phyloP scores from a whole-genome alignment of 2,329 filamentous ascomycete species.

The Aspergillus cejpii region DNA sequence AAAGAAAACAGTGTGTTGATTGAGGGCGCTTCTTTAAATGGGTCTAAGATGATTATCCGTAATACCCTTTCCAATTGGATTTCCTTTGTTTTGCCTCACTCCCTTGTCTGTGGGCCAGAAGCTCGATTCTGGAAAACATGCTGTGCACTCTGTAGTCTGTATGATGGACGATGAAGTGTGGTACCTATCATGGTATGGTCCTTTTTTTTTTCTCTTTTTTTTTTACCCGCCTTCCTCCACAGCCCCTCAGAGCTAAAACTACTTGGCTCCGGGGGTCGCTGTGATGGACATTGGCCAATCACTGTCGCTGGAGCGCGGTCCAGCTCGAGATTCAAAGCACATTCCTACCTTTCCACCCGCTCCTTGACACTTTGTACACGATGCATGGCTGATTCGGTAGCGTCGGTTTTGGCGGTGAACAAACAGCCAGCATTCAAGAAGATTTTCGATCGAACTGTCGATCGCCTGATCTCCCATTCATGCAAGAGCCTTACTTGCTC shows the following conservation, averaged over 20 bases:
- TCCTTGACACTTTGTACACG: conserved; percentile 1
- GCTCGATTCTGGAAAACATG: conserved; percentile 20
- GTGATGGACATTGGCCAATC: background rate
- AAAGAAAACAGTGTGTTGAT: conserved; percentile 4
- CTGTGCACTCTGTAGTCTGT: conserved; percentile 10
- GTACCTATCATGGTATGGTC: background rate
- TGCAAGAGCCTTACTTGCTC: conserved; percentile 19
- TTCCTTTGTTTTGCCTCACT: conserved; percentile 15
- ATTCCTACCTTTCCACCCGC: background rate
- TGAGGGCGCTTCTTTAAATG: conserved; percentile 2
- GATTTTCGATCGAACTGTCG: conserved; percentile 22
- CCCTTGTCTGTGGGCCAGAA: conserved; percentile 9
- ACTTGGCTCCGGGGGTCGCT: background rate
- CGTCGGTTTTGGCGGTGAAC: conserved; percentile 26
- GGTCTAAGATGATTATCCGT: background rate
- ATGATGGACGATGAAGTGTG: background rate
- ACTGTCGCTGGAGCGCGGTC: background rate
- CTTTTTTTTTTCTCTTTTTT: background rate
- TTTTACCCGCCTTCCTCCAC: background rate
- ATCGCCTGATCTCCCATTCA: conserved; percentile 26
- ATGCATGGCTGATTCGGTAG: conserved; percentile 14
- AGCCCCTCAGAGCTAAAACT: background rate
- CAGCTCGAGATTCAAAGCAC: background rate
- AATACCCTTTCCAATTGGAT: background rate
- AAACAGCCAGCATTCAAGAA: conserved; percentile 18